Evolutionary conservation across 495 filamentous ascomycete genomes (phyloP).

Genomic region (Aspergillus mulundensis): DNA sequence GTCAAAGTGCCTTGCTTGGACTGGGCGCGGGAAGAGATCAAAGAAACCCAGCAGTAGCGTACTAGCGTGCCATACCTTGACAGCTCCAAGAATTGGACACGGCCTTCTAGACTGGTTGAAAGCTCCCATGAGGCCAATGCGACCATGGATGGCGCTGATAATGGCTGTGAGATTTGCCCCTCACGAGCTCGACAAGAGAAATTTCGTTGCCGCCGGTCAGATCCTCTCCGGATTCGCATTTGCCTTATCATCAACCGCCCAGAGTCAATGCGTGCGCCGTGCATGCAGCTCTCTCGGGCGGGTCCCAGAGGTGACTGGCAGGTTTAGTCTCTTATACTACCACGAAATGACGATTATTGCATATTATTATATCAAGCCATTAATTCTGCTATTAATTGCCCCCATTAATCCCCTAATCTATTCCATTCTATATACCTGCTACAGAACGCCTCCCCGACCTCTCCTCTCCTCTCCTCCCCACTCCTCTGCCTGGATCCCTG

Average conservation of each 20-base stretch:
- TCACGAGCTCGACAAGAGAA: slow-evolving; percentile 8
- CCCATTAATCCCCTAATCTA: neutral
- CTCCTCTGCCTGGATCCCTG: neutral
- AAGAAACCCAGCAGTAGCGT: slow-evolving; percentile 12
- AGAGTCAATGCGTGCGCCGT: neutral
- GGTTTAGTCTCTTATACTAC: slow-evolving; percentile 10
- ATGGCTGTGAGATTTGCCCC: slow-evolving; percentile 4
- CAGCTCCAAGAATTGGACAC: neutral
- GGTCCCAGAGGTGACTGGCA: slow-evolving; percentile 7
- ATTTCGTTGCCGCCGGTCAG: slow-evolving; percentile 16
- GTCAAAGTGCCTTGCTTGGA: neutral
- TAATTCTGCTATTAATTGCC: slow-evolving; percentile 3
- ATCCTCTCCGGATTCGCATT: slow-evolving; percentile 10
- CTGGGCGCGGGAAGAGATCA: neutral
- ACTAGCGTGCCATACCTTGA: neutral
- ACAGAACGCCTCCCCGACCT: neutral
- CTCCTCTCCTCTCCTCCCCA: neutral
- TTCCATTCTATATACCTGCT: neutral
- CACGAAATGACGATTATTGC: slow-evolving; percentile 5
- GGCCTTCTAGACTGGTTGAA: neutral
- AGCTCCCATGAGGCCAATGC: slow-evolving; percentile 4
- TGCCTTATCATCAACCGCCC: slow-evolving; percentile 13
- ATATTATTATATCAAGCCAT: neutral
- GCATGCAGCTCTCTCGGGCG: slow-evolving; percentile 6
- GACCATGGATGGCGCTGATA: neutral